Evolutionary conservation across 2,329 filamentous ascomycete genomes (phyloP).

Genomic region (Fusarium sp.): DNA sequence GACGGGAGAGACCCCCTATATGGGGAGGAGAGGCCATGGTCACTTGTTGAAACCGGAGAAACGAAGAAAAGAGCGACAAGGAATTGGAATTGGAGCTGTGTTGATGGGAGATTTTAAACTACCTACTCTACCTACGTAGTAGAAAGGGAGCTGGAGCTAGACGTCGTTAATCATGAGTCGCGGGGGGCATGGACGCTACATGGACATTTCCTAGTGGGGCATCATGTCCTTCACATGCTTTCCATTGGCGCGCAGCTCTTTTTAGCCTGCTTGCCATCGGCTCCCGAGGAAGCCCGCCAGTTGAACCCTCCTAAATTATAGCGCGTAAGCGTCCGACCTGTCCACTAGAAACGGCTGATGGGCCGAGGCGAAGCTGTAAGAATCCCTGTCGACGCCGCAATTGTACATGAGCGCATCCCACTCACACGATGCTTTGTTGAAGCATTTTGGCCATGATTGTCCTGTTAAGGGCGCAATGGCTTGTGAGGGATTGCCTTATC

Average conservation of each 20-base stretch:
- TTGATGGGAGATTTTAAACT: conserved; percentile 21
- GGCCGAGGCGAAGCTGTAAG: conserved; percentile 22
- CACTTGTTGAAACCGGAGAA: conserved; percentile 3
- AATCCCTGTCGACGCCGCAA: conserved; percentile 35
- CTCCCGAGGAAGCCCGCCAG: conserved; percentile 22
- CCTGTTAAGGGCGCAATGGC: not conserved
- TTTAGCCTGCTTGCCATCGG: conserved; percentile 3
- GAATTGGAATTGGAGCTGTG: conserved; percentile 5
- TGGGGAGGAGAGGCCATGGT: conserved; percentile 42
- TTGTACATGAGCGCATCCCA: conserved; percentile 32
- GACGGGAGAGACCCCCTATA: conserved; percentile 75
- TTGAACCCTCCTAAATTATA: conserved; percentile 30
- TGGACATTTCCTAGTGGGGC: conserved; percentile 49
- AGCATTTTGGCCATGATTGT: conserved; percentile 10
- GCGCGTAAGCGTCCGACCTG: conserved; percentile 9
- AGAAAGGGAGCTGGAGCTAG: conserved; percentile 34
- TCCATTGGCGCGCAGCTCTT: not conserved
- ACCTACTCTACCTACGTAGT: conserved; percentile 4
- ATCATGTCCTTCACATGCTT: conserved; percentile 42
- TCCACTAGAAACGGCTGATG: conserved; percentile 30
- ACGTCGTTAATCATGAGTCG: conserved; percentile 35
- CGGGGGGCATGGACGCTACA: conserved; percentile 49
- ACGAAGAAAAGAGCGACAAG: conserved; percentile 9
- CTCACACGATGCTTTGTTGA: not conserved
- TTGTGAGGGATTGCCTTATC: conserved; percentile 14